Percentiles rank a stretch among this genome's conserved stretches.
Conservation (phyloP, 495 filamentous ascomycete genomes). For the Patellaria atrata region DNA sequence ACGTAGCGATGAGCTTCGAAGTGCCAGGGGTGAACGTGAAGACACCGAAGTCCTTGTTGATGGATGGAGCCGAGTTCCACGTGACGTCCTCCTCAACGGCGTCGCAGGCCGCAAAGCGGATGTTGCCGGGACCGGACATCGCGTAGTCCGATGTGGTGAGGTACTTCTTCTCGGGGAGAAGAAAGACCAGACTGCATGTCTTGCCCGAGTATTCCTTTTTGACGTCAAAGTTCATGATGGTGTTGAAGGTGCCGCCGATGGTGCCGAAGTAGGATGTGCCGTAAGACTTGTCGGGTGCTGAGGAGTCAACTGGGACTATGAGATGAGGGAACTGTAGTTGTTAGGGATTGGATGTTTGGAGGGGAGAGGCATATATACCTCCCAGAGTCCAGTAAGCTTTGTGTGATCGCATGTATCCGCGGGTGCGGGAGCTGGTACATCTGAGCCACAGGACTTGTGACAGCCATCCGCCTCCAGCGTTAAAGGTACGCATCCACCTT, state of each 20-base stretch:
- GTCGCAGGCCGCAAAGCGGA: too few species aligned
- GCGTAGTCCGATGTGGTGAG: slow-evolving; percentile 42
- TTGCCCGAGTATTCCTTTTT: slow-evolving; percentile 36
- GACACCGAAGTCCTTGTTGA: too few species aligned
- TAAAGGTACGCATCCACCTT: slow-evolving; percentile 15
- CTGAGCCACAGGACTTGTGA: too few species aligned
- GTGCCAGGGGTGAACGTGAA: slow-evolving; percentile 35
- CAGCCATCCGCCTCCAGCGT: too few species aligned
- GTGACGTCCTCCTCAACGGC: too few species aligned
- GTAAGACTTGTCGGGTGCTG: slow-evolving; percentile 34
- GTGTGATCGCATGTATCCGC: too few species aligned
- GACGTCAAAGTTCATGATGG: slow-evolving; percentile 58
- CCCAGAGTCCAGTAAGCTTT: too few species aligned
- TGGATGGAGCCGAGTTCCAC: too few species aligned
- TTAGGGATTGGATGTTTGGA: too few species aligned
- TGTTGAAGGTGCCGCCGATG: slow-evolving; percentile 40
- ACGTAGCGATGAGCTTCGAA: slow-evolving; percentile 33
- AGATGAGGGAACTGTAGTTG: slow-evolving; percentile 50
- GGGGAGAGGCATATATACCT: too few species aligned
- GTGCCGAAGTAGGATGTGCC: slow-evolving; percentile 36
- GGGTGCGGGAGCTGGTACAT: too few species aligned
- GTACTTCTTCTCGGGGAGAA: slow-evolving; percentile 40
- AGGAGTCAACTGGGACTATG: slow-evolving; percentile 48
- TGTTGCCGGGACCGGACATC: slow-evolving; percentile 41
- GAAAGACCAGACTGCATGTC: slow-evolving; percentile 52